Conservation (phyloP, 176 grass and related monocot species). For the Elaeis guineensis region DNA sequence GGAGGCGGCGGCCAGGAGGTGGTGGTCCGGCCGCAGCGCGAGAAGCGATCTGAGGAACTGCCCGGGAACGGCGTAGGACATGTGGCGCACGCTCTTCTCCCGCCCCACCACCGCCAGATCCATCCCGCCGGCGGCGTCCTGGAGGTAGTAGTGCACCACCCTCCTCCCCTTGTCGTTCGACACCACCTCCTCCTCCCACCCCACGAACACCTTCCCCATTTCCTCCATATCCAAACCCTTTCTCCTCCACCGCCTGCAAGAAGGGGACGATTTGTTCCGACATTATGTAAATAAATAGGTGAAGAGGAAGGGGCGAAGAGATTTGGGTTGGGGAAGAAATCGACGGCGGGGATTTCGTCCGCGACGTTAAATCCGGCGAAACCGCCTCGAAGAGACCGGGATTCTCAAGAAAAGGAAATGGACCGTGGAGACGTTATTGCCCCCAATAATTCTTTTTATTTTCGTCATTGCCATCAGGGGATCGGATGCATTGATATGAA, state of each 20-base stretch:
- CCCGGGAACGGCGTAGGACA: constrained; percentile 64
- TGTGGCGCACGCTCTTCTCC: constrained; percentile 87
- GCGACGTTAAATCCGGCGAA: neutral
- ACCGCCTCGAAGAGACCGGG: neutral
- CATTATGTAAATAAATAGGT: constrained; percentile 7
- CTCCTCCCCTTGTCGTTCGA: constrained; percentile 78
- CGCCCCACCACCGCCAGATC: constrained; percentile 80
- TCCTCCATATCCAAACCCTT: constrained; percentile 36
- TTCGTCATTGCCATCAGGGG: no score
- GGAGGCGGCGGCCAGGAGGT: neutral
- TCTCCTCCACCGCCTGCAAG: neutral
- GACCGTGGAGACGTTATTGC: no score
- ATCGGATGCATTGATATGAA: no score
- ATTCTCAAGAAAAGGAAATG: neutral
- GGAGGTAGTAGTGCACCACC: constrained; percentile 91
- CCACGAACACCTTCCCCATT: constrained; percentile 40
- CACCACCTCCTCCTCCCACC: constrained; percentile 91
- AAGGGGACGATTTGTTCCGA: neutral
- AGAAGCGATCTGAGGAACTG: constrained; percentile 39
- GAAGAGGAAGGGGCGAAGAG: neutral
- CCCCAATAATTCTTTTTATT: no score
- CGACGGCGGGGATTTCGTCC: constrained; percentile 13
- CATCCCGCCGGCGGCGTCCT: constrained; percentile 22
- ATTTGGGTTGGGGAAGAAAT: neutral
- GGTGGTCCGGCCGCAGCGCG: neutral